Evolutionary conservation across 208 protist genomes (phyloP).

Genomic region (Wallacemonas sp.): DNA sequence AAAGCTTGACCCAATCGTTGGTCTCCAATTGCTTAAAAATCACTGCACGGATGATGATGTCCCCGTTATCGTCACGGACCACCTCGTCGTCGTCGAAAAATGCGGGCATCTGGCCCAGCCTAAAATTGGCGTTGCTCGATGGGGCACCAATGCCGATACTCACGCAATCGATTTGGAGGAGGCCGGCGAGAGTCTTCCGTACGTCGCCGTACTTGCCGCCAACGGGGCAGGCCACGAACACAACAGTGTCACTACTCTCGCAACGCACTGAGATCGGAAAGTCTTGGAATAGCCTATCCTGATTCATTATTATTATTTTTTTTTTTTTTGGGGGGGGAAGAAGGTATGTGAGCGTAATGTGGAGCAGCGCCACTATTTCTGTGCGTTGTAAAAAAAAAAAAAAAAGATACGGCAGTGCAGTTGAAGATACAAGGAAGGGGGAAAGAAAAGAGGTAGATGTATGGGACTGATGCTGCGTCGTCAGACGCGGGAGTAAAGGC

Average conservation of each 20-base stretch:
- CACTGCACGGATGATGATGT: conserved; percentile 33
- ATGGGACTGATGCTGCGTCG: too few species aligned
- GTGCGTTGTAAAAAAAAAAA: too few species aligned
- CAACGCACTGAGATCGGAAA: conserved; percentile 61
- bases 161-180: conserved; percentile 50
- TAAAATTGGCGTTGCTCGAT: background rate
- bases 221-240: conserved; percentile 63
- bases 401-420: too few species aligned
- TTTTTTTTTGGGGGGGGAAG: background rate
- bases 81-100: conserved; percentile 38
- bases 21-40: conserved; percentile 41
- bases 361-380: too few species aligned
- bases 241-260: conserved; percentile 48
- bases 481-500: too few species aligned
- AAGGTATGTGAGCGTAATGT: background rate
- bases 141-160: conserved; percentile 38
- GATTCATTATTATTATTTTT: conserved; percentile 20
- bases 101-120: background rate
- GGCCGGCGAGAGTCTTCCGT: conserved; percentile 62
- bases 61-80: conserved; percentile 31
- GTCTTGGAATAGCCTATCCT: conserved; percentile 52
- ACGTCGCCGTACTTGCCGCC: conserved; percentile 68
- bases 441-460: too few species aligned
- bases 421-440: too few species aligned
- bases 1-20: too few species aligned